Percentiles rank a stretch among this genome's conserved stretches.
These are phyloP conservation scores for Gamarada debralockiae DNA, from an alignment of 495 filamentous ascomycete species.

Conservation along the genomic window DNA sequence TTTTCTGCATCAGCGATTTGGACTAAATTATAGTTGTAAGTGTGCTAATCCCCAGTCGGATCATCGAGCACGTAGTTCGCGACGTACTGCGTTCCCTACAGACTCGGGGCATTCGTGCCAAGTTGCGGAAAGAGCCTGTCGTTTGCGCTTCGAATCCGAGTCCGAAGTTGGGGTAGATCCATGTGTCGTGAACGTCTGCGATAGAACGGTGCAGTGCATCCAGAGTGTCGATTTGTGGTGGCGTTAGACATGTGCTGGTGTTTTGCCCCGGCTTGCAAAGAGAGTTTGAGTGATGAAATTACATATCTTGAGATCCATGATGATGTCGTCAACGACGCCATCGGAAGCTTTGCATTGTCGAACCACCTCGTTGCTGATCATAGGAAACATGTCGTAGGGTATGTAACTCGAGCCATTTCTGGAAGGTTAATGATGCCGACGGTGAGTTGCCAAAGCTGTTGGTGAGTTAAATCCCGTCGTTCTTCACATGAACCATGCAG, in stretches of 20 bases:
- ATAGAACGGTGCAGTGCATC: conserved; percentile 51
- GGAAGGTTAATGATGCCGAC: conserved; percentile 37
- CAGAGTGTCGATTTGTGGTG: conserved; percentile 61
- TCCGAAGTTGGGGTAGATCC: conserved; percentile 48
- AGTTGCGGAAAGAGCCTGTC: conserved; percentile 26
- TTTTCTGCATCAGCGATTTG: conserved; percentile 35
- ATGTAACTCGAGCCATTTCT: conserved; percentile 46
- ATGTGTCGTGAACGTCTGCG: conserved; percentile 42
- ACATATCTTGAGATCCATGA: conserved; percentile 58
- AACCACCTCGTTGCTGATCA: conserved; percentile 54
- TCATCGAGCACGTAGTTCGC: conserved; percentile 29
- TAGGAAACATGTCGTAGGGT: conserved; percentile 41
- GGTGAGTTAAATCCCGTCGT: conserved; percentile 47
- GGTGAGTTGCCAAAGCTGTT: conserved; percentile 43
- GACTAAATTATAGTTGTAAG: conserved; percentile 34
- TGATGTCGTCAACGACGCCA: conserved; percentile 59
- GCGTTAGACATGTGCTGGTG: conserved; percentile 47
- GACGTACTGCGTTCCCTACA: conserved; percentile 40
- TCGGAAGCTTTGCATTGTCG: conserved; percentile 64
- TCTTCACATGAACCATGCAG: too few species aligned
- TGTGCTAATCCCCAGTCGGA: conserved; percentile 34
- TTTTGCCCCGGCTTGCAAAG: conserved; percentile 31
- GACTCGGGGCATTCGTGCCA: conserved; percentile 30
- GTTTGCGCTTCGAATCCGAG: conserved; percentile 38
- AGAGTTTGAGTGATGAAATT: conserved; percentile 48